These are phyloP conservation scores for Paraphaeosphaeria minitans DNA, from an alignment of 2,329 filamentous ascomycete genomes.

Conservation along the genomic window DNA sequence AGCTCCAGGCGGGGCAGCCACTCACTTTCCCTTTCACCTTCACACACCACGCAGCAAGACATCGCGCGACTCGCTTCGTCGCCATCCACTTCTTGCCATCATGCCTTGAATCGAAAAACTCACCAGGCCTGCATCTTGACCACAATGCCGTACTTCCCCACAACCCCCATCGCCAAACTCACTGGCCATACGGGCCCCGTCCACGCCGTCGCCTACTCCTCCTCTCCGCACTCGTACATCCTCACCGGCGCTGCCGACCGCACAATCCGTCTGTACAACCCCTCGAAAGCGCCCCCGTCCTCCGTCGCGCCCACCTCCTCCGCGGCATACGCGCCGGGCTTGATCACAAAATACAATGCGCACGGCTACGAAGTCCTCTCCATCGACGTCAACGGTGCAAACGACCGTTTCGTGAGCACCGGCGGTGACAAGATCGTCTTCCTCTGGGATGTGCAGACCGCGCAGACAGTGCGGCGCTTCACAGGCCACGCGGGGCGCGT, in stretches of 20 bases:
- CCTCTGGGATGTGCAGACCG: conserved; percentile 89
- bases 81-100: conserved; percentile 14
- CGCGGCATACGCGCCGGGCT: conserved; percentile 43
- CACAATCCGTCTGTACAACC: conserved; percentile 84
- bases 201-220: conserved; percentile 57
- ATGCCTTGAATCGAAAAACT: conserved; percentile 29
- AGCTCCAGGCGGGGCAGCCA: neutral
- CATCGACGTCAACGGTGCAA: conserved; percentile 73
- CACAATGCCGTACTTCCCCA: conserved; percentile 49
- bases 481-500: conserved; percentile 73
- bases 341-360: conserved; percentile 86
- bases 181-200: conserved; percentile 53
- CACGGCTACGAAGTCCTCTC: conserved; percentile 93
- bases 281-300: conserved; percentile 55
- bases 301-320: conserved; percentile 42
- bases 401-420: conserved; percentile 82
- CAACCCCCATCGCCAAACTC: conserved; percentile 46
- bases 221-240: conserved; percentile 60
- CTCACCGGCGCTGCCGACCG: conserved; percentile 87
- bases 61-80: neutral
- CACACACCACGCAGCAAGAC: neutral
- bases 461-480: conserved; percentile 77
- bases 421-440: conserved; percentile 92
- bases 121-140: neutral
- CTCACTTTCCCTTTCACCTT: neutral